These are phyloP conservation scores for Phytophthora uliginosa DNA, from an alignment of 352 stramenopile genomes.

Conservation along the genomic window DNA sequence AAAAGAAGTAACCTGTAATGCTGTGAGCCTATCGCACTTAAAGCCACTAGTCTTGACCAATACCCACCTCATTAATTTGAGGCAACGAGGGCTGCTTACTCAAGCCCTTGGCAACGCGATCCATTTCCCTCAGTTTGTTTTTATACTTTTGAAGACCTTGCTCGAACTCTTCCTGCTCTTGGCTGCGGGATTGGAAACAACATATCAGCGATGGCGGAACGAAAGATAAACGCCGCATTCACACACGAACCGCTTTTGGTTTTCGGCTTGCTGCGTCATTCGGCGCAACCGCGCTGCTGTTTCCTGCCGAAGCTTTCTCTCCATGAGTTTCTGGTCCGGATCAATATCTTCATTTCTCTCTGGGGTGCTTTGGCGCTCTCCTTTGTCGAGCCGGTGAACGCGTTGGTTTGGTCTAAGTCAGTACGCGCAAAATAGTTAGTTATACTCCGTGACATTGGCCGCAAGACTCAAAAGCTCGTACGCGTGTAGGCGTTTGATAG, in stretches of 20 bases:
- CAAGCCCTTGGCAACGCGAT: constrained; percentile 69
- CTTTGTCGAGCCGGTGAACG: neutral
- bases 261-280: constrained; percentile 49
- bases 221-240: neutral
- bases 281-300: constrained; percentile 56
- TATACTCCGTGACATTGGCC: neutral
- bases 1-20: constrained; percentile 1
- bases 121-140: constrained; percentile 65
- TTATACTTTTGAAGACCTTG: constrained; percentile 65
- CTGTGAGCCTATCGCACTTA: neutral
- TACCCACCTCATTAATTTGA: constrained; percentile 18
- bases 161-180: constrained; percentile 61
- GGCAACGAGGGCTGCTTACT: constrained; percentile 11
- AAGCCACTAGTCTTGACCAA: neutral
- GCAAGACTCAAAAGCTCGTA: constrained; percentile 1
- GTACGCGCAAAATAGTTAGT: neutral
- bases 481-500: constrained; percentile 14
- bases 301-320: constrained; percentile 61
- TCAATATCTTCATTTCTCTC: constrained; percentile 37
- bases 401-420: constrained; percentile 17
- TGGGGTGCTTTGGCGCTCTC: neutral
- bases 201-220: neutral
- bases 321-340: constrained; percentile 36
- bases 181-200: constrained; percentile 31
- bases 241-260: constrained; percentile 52